phyloP scores from a whole-genome alignment of 345 rosid genomes.

The Leavenworthia alabamica region DNA sequence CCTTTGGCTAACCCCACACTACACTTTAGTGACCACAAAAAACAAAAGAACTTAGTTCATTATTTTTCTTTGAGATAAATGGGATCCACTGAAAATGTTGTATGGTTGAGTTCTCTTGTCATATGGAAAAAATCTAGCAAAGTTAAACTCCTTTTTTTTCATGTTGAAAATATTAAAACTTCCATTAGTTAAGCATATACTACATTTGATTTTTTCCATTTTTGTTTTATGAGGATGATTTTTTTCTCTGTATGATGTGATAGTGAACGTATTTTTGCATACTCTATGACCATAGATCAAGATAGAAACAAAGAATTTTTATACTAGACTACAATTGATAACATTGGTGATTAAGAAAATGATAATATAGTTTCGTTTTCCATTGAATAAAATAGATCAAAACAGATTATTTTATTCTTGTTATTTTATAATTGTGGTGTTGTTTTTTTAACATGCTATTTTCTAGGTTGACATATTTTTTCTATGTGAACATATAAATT shows the following conservation, averaged over 20 bases:
- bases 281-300: neutral
- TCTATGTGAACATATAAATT: neutral
- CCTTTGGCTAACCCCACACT: conserved; percentile 32
- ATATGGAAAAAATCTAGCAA: conserved; percentile 22
- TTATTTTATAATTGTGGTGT: neutral
- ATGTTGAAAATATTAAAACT: neutral
- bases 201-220: neutral
- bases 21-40: conserved; percentile 35
- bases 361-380: neutral
- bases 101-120: conserved; percentile 32
- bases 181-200: neutral
- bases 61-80: conserved; percentile 5
- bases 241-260: conserved; percentile 10
- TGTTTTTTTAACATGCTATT: neutral
- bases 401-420: neutral
- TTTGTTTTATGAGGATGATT: conserved; percentile 6
- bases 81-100: conserved; percentile 31
- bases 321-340: neutral
- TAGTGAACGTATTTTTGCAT: neutral
- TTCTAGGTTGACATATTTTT: neutral
- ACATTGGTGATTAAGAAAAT: neutral
- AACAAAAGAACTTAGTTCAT: conserved; percentile 17
- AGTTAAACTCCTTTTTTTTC: neutral
- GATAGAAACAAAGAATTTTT: neutral
- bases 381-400: neutral